Evolutionary conservation across 331 rosid species (phyloP), one percentile per base, ranked within the genome.

Genomic region (Malus hybrid): DNA sequence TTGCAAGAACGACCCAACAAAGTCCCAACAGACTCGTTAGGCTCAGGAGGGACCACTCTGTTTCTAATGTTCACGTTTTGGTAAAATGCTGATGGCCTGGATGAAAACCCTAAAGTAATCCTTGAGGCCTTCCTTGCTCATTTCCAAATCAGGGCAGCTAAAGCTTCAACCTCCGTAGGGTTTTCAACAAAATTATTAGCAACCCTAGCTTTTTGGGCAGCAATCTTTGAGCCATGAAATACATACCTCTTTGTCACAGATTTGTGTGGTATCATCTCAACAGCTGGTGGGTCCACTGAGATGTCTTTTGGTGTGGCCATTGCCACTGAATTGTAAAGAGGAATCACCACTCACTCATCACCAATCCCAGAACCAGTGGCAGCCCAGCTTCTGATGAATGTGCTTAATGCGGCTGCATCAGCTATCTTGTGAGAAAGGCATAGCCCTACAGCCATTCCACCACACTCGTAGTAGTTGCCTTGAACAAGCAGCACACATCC

Each of bases 341-440:
- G 88, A 9, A 1, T 22, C 10, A 1, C 44, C 12, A 34, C 32
- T 10, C 5, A 2, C 27, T 60, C 11, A 50, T 60, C 15, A 50
- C 28, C 22, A 20, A 48, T 5, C 54, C 81, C 85, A 2, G 71
- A 75, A 34, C 74, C 27, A 9, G 42, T 12, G 33, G 76, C 68
- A 0, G 78, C 66, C 86, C 88, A 82, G 42, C 34, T 28, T 4
- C 71, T 70, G 16, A 78, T 19, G 48, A 85, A 85, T 18, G 54
- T 57, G 69, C 52, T 46, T 22, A 71, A 10, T 1, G 87, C 61
- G 1, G 65, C 65, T 1, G 72, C 82, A 15, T 86, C 87, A 59
- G 46, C 64, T 18, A 86, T 59, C 74, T 83, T 83, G 73, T 83
- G 87, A 12, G 85, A 42, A 9, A 86, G 22, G 65, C 64, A 69